phyloP scores from a whole-genome alignment of 352 stramenopile genomes.

The Hyaloperonospora arabidopsidis region DNA sequence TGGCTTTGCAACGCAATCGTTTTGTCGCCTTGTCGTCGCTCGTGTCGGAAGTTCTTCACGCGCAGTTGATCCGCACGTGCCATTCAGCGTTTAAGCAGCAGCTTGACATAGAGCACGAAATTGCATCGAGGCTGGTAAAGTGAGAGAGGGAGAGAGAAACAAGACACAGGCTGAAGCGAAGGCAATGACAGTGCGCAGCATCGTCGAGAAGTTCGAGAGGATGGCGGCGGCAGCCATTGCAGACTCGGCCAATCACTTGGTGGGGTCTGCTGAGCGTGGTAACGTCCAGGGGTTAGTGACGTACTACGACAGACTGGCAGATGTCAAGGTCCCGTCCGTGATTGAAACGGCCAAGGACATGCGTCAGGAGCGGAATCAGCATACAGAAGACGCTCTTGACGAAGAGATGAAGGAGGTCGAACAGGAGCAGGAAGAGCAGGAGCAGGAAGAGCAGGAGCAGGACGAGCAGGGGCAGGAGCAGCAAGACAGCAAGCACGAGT shows the following conservation, averaged over 20 bases:
- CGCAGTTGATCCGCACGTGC: slow-evolving; percentile 12
- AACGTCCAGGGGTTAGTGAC: slow-evolving; percentile 27
- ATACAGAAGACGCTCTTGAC: too few relatives aligned
- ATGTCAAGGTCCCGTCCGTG: slow-evolving; percentile 9
- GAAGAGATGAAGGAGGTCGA: slow-evolving; percentile 5
- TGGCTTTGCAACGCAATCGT: slow-evolving; percentile 5
- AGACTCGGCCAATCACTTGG: slow-evolving; percentile 3
- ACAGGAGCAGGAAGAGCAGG: slow-evolving; percentile 5
- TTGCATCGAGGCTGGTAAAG: too few relatives aligned
- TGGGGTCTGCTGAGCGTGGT: slow-evolving; percentile 11
- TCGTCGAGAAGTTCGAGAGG: slow-evolving; percentile 31
- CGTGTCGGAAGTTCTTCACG: slow-evolving; percentile 22
- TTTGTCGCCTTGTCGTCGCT: slow-evolving; percentile 12
- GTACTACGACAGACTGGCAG: slow-evolving; percentile 25
- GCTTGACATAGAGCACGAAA: neutral
- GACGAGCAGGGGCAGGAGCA: slow-evolving; percentile 1
- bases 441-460: slow-evolving; percentile 1
- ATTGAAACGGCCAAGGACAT: too few relatives aligned
- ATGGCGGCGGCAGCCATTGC: slow-evolving; percentile 12
- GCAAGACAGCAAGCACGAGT: slow-evolving; percentile 11
- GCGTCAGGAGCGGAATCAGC: too few relatives aligned
- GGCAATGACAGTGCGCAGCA: slow-evolving; percentile 31
- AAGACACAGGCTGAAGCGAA: neutral
- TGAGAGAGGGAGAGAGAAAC: too few relatives aligned
- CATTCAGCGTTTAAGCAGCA: slow-evolving; percentile 16